A percentile compares a stretch with the other conserved stretches of the same genome.
phyloP scores from a whole-genome alignment of 441 rosid genomes.

The Theobroma grandiflorum region DNA sequence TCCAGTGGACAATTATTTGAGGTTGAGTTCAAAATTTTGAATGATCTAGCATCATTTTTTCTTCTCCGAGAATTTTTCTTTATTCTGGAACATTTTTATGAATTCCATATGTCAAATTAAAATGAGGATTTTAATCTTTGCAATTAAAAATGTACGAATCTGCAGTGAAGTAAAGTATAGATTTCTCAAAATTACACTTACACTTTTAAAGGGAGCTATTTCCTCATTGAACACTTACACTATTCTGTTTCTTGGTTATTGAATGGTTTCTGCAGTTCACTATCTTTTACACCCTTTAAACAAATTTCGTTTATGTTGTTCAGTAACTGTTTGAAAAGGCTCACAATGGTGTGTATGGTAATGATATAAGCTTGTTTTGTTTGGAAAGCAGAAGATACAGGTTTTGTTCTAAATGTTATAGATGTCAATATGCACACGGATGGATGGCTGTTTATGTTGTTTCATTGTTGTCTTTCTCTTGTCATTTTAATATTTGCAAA shows the following conservation, averaged over 20 bases:
- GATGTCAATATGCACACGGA: background rate
- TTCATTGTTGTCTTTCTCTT: too few species aligned
- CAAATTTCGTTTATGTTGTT: background rate
- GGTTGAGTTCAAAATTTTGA: constrained; percentile 49
- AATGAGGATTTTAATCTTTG: background rate
- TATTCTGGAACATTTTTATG: constrained; percentile 13
- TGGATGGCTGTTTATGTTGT: background rate
- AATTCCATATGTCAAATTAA: background rate
- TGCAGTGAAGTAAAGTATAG: background rate
- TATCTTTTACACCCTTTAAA: background rate
- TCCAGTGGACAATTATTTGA: constrained; percentile 69
- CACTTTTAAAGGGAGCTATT: background rate
- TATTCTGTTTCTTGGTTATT: background rate
- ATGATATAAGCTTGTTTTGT: background rate
- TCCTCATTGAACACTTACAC: background rate
- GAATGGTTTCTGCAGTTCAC: background rate
- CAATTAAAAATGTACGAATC: background rate
- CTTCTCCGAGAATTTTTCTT: background rate
- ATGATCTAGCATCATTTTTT: constrained; percentile 3
- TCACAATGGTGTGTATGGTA: too few species aligned
- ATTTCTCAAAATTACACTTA: background rate
- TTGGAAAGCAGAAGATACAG: background rate
- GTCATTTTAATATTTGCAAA: too few species aligned
- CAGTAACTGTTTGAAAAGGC: background rate
- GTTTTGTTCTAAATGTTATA: background rate